Percentiles rank a stretch among this genome's conserved stretches.
Conservation (phyloP, 2,329 filamentous ascomycete genomes). For the Aspergillus sclerotialis region DNA sequence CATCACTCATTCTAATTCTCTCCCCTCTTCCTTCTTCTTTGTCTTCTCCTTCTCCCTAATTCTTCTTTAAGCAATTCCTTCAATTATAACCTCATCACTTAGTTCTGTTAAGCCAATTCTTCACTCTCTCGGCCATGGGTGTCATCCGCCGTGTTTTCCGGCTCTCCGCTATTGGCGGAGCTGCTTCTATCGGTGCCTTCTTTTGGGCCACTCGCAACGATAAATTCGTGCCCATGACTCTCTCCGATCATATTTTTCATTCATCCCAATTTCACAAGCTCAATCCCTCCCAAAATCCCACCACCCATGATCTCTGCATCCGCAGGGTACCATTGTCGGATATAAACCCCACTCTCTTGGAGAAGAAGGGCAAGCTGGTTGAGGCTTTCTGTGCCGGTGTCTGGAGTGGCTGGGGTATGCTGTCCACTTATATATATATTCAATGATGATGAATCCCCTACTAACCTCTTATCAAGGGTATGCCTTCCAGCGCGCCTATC, state of each 20-base stretch:
- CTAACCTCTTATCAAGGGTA: constrained; percentile 20
- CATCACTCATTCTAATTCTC: too few relatives aligned
- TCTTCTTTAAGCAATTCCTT: too few relatives aligned
- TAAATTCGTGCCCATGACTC: constrained; percentile 51
- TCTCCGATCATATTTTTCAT: constrained; percentile 56
- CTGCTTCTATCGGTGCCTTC: constrained; percentile 46
- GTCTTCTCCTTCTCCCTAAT: too few relatives aligned
- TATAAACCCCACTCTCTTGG: constrained; percentile 58
- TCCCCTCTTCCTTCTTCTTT: too few relatives aligned
- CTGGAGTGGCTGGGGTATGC: constrained; percentile 59
- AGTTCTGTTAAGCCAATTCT: too few relatives aligned
- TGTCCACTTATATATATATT: not conserved
- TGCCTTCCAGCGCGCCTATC: constrained; percentile 50
- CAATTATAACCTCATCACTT: too few relatives aligned
- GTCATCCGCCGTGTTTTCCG: constrained; percentile 41
- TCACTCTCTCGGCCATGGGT: too few relatives aligned
- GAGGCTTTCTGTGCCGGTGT: constrained; percentile 62
- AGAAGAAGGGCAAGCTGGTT: constrained; percentile 54
- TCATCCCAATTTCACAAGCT: constrained; percentile 50
- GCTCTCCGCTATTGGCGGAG: constrained; percentile 39
- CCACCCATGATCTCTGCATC: constrained; percentile 58
- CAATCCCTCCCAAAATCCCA: constrained; percentile 58
- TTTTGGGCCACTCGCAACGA: constrained; percentile 51
- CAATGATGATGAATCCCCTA: not conserved
- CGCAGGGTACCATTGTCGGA: constrained; percentile 56